phyloP scores from a whole-genome alignment of 805 yeast species.

The Kregervanrija delftensis region DNA sequence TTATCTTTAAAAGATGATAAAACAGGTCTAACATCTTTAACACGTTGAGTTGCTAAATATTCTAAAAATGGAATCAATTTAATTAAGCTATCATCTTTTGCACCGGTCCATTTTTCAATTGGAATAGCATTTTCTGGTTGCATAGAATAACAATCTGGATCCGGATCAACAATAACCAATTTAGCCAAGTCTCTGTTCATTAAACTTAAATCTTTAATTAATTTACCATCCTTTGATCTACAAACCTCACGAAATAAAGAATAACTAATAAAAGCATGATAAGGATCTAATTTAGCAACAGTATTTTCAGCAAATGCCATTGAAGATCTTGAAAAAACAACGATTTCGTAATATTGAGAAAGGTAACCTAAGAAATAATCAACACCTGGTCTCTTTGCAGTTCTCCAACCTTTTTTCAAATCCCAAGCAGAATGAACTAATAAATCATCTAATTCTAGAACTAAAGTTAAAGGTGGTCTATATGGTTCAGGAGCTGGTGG shows the following conservation, averaged over 20 bases:
- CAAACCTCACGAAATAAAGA: constrained; percentile 89
- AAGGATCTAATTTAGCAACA: constrained; percentile 86
- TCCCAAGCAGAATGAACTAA: constrained; percentile 91
- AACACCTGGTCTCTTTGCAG: constrained; percentile 97
- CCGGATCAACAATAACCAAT: constrained; percentile 73
- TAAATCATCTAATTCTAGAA: constrained; percentile 82
- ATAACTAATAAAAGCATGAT: constrained; percentile 81
- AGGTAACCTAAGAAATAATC: constrained; percentile 94
- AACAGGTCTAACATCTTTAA: constrained; percentile 86
- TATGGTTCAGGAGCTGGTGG: constrained; percentile 87
- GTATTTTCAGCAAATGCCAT: constrained; percentile 80
- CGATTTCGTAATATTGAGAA: constrained; percentile 94
- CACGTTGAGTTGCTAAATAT: constrained; percentile 79
- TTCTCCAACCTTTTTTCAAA: constrained; percentile 91
- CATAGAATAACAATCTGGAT: constrained; percentile 60
- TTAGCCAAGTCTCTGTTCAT: constrained; percentile 87
- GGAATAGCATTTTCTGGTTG: constrained; percentile 96
- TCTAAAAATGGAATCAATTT: constrained; percentile 88
- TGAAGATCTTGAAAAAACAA: constrained; percentile 78
- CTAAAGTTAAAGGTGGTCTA: constrained; percentile 87
- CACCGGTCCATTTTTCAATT: constrained; percentile 81
- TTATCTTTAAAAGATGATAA: constrained; percentile 66
- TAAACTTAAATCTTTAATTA: constrained; percentile 82
- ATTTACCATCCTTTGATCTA: constrained; percentile 78
- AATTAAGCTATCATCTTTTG: constrained; percentile 71